phyloP scores from a whole-genome alignment of 1,139 yeast genomes.

The Chernovozyma aurita region DNA sequence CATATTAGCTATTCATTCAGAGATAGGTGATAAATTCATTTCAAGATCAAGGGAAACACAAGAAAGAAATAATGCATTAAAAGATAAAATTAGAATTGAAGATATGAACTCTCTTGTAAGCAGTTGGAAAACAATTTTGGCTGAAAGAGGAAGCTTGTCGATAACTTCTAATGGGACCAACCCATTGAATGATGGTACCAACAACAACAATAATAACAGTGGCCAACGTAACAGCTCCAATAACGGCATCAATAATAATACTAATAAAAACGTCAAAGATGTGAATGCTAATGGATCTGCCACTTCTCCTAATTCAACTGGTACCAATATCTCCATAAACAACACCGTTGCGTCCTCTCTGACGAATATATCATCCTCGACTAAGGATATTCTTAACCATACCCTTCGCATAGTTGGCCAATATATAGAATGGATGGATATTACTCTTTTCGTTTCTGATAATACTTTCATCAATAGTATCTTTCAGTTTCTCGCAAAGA shows the following conservation, averaged over 20 bases:
- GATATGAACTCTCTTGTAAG: slow-evolving; percentile 68
- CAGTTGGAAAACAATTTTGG: slow-evolving; percentile 64
- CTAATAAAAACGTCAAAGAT: background rate
- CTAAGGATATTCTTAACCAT: slow-evolving; percentile 50
- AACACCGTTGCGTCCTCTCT: background rate
- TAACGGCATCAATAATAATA: background rate
- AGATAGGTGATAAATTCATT: slow-evolving; percentile 89
- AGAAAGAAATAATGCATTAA: slow-evolving; percentile 65
- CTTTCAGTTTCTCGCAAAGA: slow-evolving; percentile 53
- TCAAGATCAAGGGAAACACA: slow-evolving; percentile 58
- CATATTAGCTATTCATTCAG: slow-evolving; percentile 73
- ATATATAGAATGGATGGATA: slow-evolving; percentile 94
- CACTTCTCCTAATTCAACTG: too few relatives aligned
- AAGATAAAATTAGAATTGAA: slow-evolving; percentile 73
- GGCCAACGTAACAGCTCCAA: background rate
- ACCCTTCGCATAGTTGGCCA: slow-evolving; percentile 72
- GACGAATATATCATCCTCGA: slow-evolving; percentile 7
- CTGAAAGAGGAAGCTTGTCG: background rate
- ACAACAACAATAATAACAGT: background rate
- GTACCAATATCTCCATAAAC: background rate
- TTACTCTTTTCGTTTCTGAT: slow-evolving; percentile 67
- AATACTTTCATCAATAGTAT: slow-evolving; percentile 55
- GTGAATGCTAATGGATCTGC: too few relatives aligned
- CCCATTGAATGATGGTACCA: background rate
- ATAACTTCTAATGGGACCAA: slow-evolving; percentile 12